A percentile compares a stretch with the other conserved stretches of the same genome.
Conservation (phyloP, 345 rosid genomes). For the Aquilaria sinensis region DNA sequence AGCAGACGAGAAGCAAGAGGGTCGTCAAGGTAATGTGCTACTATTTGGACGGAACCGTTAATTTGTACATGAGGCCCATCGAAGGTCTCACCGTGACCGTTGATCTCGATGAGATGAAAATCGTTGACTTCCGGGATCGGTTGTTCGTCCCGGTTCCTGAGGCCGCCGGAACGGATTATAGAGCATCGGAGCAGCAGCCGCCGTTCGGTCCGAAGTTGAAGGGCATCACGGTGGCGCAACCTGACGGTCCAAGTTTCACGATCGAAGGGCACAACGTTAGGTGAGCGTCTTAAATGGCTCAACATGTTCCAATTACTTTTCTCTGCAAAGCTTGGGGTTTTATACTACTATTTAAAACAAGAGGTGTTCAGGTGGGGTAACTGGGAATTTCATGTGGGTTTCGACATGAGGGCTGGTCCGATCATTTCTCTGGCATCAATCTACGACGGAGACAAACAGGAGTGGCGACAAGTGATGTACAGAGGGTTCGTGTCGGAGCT, state of each 20-base stretch:
- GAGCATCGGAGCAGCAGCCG: slow-evolving; percentile 22
- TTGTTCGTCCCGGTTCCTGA: slow-evolving; percentile 26
- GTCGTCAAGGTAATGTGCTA: slow-evolving; percentile 28
- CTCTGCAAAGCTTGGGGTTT: too few species aligned
- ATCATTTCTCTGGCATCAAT: slow-evolving; percentile 47
- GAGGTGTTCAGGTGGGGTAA: slow-evolving; percentile 46
- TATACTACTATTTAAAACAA: too few species aligned
- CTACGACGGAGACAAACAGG: slow-evolving; percentile 32
- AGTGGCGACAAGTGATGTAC: slow-evolving; percentile 40
- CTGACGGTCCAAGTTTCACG: slow-evolving; percentile 33
- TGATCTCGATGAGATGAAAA: slow-evolving; percentile 29
- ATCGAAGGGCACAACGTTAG: slow-evolving; percentile 25
- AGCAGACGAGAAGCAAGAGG: slow-evolving; percentile 14
- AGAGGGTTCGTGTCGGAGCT: slow-evolving; percentile 47
- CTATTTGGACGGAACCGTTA: slow-evolving; percentile 29
- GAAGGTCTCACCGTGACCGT: slow-evolving; percentile 29
- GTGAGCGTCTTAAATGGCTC: slow-evolving; percentile 11
- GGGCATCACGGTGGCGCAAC: slow-evolving; percentile 25
- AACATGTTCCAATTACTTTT: too few species aligned
- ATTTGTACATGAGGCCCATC: slow-evolving; percentile 29
- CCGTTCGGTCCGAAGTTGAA: slow-evolving; percentile 19
- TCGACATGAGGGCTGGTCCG: slow-evolving; percentile 43
- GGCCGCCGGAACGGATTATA: slow-evolving; percentile 31
- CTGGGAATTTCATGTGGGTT: slow-evolving; percentile 49
- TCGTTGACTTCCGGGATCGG: slow-evolving; percentile 19